phyloP scores from a whole-genome alignment of 805 yeast genomes.

The Ogataea glucozyma region DNA sequence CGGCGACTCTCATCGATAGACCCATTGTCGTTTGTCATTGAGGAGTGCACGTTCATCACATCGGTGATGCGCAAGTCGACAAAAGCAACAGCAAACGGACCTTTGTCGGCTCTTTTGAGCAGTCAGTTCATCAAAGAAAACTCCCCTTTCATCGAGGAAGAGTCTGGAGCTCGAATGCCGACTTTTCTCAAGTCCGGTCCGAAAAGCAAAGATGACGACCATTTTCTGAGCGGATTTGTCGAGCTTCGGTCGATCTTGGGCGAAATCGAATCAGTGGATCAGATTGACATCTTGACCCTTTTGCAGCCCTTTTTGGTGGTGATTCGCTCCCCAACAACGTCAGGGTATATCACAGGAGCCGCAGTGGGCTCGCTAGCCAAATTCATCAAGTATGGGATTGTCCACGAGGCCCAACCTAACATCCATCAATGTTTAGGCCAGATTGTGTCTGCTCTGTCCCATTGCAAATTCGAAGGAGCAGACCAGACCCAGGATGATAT shows the following conservation, averaged over 20 bases:
- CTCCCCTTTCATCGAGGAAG: conserved; percentile 33
- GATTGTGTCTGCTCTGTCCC: conserved; percentile 75
- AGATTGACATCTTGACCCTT: conserved; percentile 69
- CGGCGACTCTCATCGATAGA: conserved; percentile 54
- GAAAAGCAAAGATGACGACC: conserved; percentile 43
- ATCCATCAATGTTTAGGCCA: conserved; percentile 61
- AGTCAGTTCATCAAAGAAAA: conserved; percentile 41
- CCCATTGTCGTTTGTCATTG: conserved; percentile 78
- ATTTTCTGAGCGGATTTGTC: conserved; percentile 75
- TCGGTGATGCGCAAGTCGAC: conserved; percentile 89
- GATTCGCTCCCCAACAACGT: conserved; percentile 78
- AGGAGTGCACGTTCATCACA: conserved; percentile 83
- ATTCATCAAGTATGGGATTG: conserved; percentile 67
- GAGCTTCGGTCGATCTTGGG: conserved; percentile 73
- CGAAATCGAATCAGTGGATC: conserved; percentile 50
- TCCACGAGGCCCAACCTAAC: conserved; percentile 56
- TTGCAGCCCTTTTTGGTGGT: conserved; percentile 85
- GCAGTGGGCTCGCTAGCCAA: conserved; percentile 77
- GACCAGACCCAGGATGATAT: conserved; percentile 93
- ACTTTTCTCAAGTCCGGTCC: conserved; percentile 26
- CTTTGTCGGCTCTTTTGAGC: conserved; percentile 84
- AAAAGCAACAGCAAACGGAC: conserved; percentile 59
- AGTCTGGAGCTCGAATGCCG: conserved; percentile 28
- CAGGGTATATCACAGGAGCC: conserved; percentile 81
- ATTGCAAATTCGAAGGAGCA: conserved; percentile 93